Percentiles rank a stretch among this genome's conserved stretches.
phyloP scores from a whole-genome alignment of 495 filamentous ascomycete species.

The Lasiosphaeris hirsuta region DNA sequence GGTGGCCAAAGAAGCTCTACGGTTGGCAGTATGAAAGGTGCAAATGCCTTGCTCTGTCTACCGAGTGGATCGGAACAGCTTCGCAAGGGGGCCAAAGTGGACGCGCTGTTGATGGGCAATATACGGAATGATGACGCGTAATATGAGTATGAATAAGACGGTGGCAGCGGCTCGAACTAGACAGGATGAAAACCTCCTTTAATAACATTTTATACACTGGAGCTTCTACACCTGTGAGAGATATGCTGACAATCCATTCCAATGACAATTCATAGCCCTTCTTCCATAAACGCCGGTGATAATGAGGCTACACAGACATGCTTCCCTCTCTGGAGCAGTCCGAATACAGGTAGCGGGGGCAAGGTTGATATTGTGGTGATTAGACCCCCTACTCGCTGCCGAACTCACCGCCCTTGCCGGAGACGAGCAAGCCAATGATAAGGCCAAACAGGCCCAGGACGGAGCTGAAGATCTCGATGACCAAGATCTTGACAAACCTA shows the following conservation, averaged over 20 bases:
- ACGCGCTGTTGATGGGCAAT: slow-evolving; percentile 43
- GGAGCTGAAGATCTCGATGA: slow-evolving; percentile 99
- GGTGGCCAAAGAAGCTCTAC: slow-evolving; percentile 85
- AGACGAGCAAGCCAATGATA: slow-evolving; percentile 87
- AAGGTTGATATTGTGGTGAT: not conserved
- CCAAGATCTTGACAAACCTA: slow-evolving; percentile 97
- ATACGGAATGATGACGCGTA: slow-evolving; percentile 25
- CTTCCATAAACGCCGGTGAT: slow-evolving; percentile 35
- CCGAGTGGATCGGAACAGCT: slow-evolving; percentile 48
- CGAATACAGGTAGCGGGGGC: slow-evolving; percentile 10
- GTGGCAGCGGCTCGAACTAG: slow-evolving; percentile 1
- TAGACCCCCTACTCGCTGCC: slow-evolving; percentile 34
- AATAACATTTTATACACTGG: slow-evolving; percentile 28
- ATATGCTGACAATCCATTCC: slow-evolving; percentile 28
- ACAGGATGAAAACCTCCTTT: slow-evolving; percentile 14
- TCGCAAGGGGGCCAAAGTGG: slow-evolving; percentile 40
- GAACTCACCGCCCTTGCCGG: slow-evolving; percentile 77
- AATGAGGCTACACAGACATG: slow-evolving; percentile 31
- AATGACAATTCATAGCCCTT: slow-evolving; percentile 23
- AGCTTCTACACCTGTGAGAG: slow-evolving; percentile 24
- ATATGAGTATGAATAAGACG: slow-evolving; percentile 13
- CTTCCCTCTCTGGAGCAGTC: slow-evolving; percentile 21
- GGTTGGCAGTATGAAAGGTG: slow-evolving; percentile 81
- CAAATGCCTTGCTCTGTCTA: slow-evolving; percentile 82
- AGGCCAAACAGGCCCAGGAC: slow-evolving; percentile 96